These are phyloP conservation scores for Cylindrotheca closterium DNA, from an alignment of 108 stramenopile genomes.

Conservation along the genomic window DNA sequence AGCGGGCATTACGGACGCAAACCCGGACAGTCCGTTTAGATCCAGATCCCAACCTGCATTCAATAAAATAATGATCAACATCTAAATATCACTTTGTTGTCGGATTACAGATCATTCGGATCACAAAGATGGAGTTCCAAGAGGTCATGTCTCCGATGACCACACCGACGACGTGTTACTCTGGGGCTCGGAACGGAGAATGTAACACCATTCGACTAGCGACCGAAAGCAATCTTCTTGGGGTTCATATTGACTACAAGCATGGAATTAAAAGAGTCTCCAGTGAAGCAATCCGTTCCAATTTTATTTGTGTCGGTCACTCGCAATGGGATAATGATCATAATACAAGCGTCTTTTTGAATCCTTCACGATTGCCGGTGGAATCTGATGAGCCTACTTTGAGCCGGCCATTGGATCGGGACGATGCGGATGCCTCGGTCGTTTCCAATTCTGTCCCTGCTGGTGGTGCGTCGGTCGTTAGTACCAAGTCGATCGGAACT, in stretches of 20 bases:
- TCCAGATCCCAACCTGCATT: too few relatives aligned
- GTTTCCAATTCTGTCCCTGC: not conserved
- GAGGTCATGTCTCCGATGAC: slow-evolving; percentile 29
- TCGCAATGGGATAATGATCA: slow-evolving; percentile 5
- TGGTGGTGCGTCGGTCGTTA: not conserved
- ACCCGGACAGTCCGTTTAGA: too few relatives aligned
- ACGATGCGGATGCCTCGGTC: not conserved
- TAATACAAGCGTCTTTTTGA: slow-evolving; percentile 18
- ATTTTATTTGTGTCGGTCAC: slow-evolving; percentile 30
- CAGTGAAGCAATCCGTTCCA: not conserved
- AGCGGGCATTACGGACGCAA: too few relatives aligned
- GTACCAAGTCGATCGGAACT: not conserved
- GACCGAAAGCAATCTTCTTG: slow-evolving; percentile 28
- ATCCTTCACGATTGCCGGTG: slow-evolving; percentile 16
- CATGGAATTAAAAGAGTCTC: not conserved
- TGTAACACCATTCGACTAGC: slow-evolving; percentile 22
- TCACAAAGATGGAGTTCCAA: slow-evolving; percentile 21
- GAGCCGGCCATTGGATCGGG: not conserved
- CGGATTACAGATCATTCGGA: too few relatives aligned
- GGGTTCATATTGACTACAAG: not conserved
- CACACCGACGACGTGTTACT: slow-evolving; percentile 33
- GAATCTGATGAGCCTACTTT: slow-evolving; percentile 15
- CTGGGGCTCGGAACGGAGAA: not conserved
- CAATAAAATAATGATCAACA: too few relatives aligned
- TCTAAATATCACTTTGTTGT: too few relatives aligned